Evolutionary conservation across 441 rosid species (phyloP).

Genomic region (Metrosideros polymorpha): DNA sequence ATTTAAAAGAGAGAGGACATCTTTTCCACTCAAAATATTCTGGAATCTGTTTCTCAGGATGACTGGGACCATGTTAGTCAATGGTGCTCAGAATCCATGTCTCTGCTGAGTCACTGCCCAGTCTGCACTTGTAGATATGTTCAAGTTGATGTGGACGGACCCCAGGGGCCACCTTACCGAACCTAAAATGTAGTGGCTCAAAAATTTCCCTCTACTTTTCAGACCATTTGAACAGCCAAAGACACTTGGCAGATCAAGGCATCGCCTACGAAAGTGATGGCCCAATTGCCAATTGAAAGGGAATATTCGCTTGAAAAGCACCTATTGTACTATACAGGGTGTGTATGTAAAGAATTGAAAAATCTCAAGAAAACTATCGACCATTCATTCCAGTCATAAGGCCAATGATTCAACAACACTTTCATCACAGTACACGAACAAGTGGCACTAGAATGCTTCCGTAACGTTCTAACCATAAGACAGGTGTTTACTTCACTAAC

Average conservation of each 20-base stretch:
- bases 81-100: background rate
- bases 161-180: constrained; percentile 7
- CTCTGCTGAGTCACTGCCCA: constrained; percentile 5
- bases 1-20: constrained; percentile 3
- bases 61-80: constrained; percentile 1
- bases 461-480: background rate
- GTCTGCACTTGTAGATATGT: constrained; percentile 2
- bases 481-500: background rate
- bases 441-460: background rate
- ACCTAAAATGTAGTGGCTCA: constrained; percentile 9
- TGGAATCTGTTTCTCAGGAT: constrained; percentile 6
- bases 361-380: background rate
- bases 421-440: background rate
- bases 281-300: constrained; percentile 6
- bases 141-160: constrained; percentile 1
- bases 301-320: constrained; percentile 15
- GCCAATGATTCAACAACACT: background rate
- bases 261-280: constrained; percentile 7
- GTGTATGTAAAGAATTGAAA: constrained; percentile 9
- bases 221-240: constrained; percentile 12
- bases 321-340: background rate
- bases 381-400: background rate
- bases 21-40: background rate
- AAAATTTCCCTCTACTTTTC: constrained; percentile 5
- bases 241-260: background rate